Base-by-base conservation (phyloP, 2,329 filamentous ascomycete genomes). In the Westerdykella ornata region DNA sequence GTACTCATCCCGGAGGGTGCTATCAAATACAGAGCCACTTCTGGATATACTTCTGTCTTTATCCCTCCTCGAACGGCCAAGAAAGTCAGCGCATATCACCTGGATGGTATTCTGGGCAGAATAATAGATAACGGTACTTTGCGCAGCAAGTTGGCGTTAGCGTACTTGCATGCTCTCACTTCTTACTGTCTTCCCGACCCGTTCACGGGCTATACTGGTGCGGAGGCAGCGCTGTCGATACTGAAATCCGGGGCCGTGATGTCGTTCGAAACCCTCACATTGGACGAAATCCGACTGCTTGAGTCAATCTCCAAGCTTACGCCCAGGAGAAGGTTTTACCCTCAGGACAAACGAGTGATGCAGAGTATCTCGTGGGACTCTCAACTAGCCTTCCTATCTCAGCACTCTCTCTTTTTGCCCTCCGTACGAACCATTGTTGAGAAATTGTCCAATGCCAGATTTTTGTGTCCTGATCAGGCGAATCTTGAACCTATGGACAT, bases 161-260 rank as follows among this genome's bases (percentile, higher is more conserved):
- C 43, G 7, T 73, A 74, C 19, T 55, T 82, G 0, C 77, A 82
- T 45, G 76, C 72, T 0, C 42, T 78, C 0, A 81, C 78, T 0
- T 75, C 76, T 0, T 68, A 70, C 37, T 75, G 67, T 18, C 56
- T 78, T 0, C 70, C 72, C 0, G 77, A 81, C 47, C 60, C 58
- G 0, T 60, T 80, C 0, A 76, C 71, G 0, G 35, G 51, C 0
- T 56, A 59, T 4, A 81, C 75, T 0, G 78, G 79, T 0, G 78
- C 75, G 0, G 77, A 82, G 46, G 57, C 74, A 35, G 74, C 76
- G 0, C 49, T 81, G 0, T 47, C 52, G 0, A 74, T 77, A 1
- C 53, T 82, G 1, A 33, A 43, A 0, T 76, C 73, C 0, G 74
- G 74, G 0, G 66, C 74, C 0, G 57, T 78, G 0, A 53, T 60